Evolutionary conservation across 2,329 filamentous ascomycete genomes (phyloP).

Genomic region (Monosporascus sp.): DNA sequence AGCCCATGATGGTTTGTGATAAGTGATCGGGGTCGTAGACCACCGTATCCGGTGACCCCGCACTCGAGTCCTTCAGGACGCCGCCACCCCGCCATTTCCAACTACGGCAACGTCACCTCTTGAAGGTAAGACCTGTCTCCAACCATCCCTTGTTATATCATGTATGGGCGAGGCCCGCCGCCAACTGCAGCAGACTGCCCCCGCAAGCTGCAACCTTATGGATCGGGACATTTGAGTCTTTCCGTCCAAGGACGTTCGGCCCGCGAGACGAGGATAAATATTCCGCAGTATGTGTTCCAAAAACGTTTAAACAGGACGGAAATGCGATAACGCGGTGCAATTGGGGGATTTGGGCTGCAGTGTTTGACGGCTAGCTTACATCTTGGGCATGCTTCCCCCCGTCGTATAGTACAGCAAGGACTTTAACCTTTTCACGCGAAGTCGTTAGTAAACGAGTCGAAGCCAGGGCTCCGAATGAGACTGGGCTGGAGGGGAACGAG

Average conservation of each 20-base stretch:
- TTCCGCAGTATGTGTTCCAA: not conserved
- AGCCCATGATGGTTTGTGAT: slow-evolving; percentile 7
- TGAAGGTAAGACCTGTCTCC: not conserved
- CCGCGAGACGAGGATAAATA: not conserved
- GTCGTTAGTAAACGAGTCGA: slow-evolving; percentile 56
- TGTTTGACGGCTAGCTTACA: slow-evolving; percentile 42
- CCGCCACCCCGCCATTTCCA: not conserved
- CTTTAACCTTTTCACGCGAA: slow-evolving; percentile 71
- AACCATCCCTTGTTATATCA: not conserved
- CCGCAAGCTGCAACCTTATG: not conserved
- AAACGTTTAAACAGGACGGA: not conserved
- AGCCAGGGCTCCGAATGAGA: slow-evolving; percentile 42
- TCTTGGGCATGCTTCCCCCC: slow-evolving; percentile 83
- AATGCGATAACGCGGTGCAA: not conserved
- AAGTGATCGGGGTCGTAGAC: slow-evolving; percentile 11
- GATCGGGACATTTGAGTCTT: not conserved
- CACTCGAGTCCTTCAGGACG: not conserved
- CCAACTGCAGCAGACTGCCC: not conserved
- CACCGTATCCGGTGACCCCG: not conserved
- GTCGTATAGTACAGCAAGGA: slow-evolving; percentile 91
- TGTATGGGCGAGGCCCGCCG: not conserved
- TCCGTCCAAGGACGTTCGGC: not conserved
- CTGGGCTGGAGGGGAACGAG: slow-evolving; percentile 37
- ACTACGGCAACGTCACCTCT: not conserved
- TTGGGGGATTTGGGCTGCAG: not conserved